Base-by-base conservation (phyloP, 192 early-diverging fungal species). In the Mortierella hygrophila region DNA sequence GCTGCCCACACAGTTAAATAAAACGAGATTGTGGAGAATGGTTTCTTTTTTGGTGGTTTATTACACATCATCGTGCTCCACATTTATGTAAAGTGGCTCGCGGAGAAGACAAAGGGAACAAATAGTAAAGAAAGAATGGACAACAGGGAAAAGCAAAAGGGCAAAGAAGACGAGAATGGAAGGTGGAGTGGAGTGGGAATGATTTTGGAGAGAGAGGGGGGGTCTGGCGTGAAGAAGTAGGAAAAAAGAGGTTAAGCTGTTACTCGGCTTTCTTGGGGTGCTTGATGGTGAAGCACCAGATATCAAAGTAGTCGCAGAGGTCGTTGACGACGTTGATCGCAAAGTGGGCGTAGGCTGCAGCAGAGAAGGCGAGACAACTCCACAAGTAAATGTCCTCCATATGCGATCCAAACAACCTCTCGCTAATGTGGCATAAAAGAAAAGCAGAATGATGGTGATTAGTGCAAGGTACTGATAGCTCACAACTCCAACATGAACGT, bases 211-310 rank as follows among this genome's bases (percentile, higher is more conserved):
- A n/a, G n/a, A n/a, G n/a, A n/a, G n/a, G n/a, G n/a, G n/a, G n/a
- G n/a, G n/a, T n/a, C n/a, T n/a, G 21, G 20, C 32, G 13, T 37
- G 2, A 18, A 70, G 16, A 77, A 29, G 35, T 35, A 1, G 1
- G 1, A 4, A 23, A 6, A 41, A n/a, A 16, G 26, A 40, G 18
- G 21, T 20, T 40, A 52, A 4, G 18, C 29, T 68, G n/a, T 72
- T 85, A 84, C 49, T 89, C 83, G 46, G 77, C 74, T 72, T 80
- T 79, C 76, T 91, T 85, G 86, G 91, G 92, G 83, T 94, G 91
- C 88, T 96, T 96, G 83, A 96, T 96, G 49, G 93, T 92, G 60
- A 96, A 89, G 75, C 95, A 96, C 82, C 93, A 93, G 80, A 96
- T 96, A 77, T 96, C 94, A 72, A 96, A 91, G 82, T 92, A 94